Base-by-base conservation (phyloP, 1,284 basidiomycete species). In the Moesziomyces globuligerus region DNA sequence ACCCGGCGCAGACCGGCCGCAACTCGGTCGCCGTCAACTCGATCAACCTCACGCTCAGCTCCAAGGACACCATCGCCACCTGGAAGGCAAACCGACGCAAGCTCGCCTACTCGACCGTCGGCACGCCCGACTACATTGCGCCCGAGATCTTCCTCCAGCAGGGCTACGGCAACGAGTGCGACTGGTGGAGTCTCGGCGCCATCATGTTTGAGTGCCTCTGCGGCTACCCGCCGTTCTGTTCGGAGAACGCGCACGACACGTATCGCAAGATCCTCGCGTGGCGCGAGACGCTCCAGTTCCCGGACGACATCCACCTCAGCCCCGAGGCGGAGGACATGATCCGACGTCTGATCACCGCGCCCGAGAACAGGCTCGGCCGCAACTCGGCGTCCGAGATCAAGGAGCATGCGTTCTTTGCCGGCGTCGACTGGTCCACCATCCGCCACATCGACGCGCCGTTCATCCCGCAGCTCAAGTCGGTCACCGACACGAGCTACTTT, bases 201-300 rank as follows among this genome's bases (percentile, higher is more conserved):
- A 98, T 98, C 84, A 97, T 96, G 90, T 98, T 95, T 81, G 95
- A 98, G 84, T 98, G 95, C 84, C 87, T 98, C 23, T 93, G 97
- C 75, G 95, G 84, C 11, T 97, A 95, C 83, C 94, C 94, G 11
- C 94, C 94, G 3, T 98, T 97, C 87, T 97, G 94, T 83, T 96
- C 94, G 9, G 94, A 98, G 81, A 94, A 93, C 79, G 94, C 95
- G 17, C 92, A 92, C 76, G 95, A 98, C 81, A 98, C 95, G 21
- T 98, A 98, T 86, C 90, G 94, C 83, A 98, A 98, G 86, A 98
- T 98, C 77, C 90, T 98, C 67, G 91, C 95, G 57, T 98, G 94
- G 95, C 88, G 89, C 45, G 77, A 93, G 94, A 84, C 87, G 94
- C 48, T 90, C 86, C 83, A 77, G 52, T 95, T 98, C 86, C 96